These are phyloP conservation scores for Mortierella sp. DNA, from an alignment of 371 early-diverging fungal species.

Conservation along the genomic window DNA sequence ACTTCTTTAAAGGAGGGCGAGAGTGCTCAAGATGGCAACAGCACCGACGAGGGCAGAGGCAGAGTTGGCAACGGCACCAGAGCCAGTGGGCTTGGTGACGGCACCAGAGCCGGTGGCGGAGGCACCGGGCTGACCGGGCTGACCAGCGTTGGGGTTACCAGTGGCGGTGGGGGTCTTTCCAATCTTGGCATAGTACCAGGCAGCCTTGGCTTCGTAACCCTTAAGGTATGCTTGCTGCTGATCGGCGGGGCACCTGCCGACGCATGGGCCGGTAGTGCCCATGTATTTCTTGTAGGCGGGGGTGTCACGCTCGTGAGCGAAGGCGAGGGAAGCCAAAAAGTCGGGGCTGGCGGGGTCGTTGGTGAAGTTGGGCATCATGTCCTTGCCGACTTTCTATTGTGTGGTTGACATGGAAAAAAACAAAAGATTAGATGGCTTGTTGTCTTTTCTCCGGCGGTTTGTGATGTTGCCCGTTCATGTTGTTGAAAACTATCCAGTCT, in stretches of 20 bases:
- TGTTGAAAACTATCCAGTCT: too few relatives aligned
- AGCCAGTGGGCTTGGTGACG: conserved; percentile 30
- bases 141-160: conserved; percentile 16
- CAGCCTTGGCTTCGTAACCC: conserved; percentile 35
- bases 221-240: conserved; percentile 28
- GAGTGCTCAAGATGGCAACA: conserved; percentile 32
- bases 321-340: conserved; percentile 21
- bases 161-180: background rate
- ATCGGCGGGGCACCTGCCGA: background rate
- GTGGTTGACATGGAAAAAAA: background rate
- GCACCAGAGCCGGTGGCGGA: conserved; percentile 40
- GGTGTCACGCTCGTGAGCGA: conserved; percentile 19
- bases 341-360: conserved; percentile 18
- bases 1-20: conserved; percentile 29
- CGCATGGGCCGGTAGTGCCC: conserved; percentile 21
- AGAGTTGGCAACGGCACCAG: conserved; percentile 46
- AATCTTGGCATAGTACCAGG: conserved; percentile 30
- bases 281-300: conserved; percentile 18
- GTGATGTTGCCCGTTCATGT: background rate
- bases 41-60: conserved; percentile 38
- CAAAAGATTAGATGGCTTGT: background rate
- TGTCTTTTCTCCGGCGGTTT: background rate
- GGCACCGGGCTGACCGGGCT: background rate
- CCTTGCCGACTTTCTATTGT: conserved; percentile 18
- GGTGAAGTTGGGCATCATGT: conserved; percentile 17